Evolutionary conservation across 2,329 filamentous ascomycete genomes (phyloP).

Genomic region (Colletotrichum lini): DNA sequence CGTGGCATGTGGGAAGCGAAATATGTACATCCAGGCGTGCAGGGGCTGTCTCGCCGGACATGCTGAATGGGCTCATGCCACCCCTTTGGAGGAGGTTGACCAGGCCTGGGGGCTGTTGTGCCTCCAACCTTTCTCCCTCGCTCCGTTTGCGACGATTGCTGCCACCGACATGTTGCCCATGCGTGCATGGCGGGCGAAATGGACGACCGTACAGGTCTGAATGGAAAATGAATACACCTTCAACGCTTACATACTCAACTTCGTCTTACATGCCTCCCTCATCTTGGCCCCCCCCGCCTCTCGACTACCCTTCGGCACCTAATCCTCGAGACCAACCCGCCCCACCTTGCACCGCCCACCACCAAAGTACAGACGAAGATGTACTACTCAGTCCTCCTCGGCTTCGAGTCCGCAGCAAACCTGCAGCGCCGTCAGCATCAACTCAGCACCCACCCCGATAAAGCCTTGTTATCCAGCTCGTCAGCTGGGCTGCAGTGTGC

Average conservation of each 20-base stretch:
- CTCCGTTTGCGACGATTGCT: conserved; percentile 3
- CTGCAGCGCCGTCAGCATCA: background rate
- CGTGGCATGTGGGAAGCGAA: conserved; percentile 22
- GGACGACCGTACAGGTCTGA: background rate
- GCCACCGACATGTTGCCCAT: background rate
- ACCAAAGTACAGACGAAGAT: conserved; percentile 28
- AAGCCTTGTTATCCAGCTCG: conserved; percentile 6
- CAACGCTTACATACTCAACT: conserved; percentile 11
- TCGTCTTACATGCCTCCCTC: conserved; percentile 31
- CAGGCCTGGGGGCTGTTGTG: background rate
- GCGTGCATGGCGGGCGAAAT: conserved; percentile 8
- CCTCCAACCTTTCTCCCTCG: conserved; percentile 6
- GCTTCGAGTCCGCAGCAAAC: background rate
- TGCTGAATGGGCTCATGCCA: conserved; percentile 33
- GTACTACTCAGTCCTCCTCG: background rate
- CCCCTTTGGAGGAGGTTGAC: conserved; percentile 1
- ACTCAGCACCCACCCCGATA: background rate
- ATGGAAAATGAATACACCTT: background rate
- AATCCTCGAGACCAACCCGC: conserved; percentile 15
- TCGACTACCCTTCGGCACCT: conserved; percentile 35
- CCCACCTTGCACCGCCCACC: conserved; percentile 28
- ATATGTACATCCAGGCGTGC: conserved; percentile 19
- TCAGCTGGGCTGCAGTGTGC: conserved; percentile 17
- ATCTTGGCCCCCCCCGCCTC: conserved; percentile 11
- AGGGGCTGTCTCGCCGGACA: conserved; percentile 2